A percentile compares a stretch with the other conserved stretches of the same genome.
phyloP scores from a whole-genome alignment of 306 rosid genomes.

The Oemleria cerasiformis region DNA sequence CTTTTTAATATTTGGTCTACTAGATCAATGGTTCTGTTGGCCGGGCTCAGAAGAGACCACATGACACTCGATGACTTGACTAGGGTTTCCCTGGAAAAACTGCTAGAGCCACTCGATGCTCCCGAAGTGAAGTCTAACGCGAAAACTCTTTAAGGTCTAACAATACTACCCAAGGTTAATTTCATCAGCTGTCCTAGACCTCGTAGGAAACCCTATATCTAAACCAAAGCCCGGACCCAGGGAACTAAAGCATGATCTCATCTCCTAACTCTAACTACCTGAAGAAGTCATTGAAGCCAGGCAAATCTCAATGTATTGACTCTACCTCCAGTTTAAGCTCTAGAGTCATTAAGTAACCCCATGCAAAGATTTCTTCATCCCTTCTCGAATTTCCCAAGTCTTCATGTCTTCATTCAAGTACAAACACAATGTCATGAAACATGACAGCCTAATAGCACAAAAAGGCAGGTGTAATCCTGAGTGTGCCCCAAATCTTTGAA shows the following conservation, averaged over 20 bases:
- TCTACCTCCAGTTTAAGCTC: background rate
- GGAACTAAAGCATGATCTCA: background rate
- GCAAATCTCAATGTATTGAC: background rate
- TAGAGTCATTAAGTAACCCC: background rate
- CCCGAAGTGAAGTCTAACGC: background rate
- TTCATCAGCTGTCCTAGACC: background rate
- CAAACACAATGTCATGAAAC: conserved; percentile 1
- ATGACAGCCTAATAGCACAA: background rate
- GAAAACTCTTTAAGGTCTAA: background rate
- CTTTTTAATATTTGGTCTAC: no score
- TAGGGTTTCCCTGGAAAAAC: background rate
- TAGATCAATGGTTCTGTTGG: no score
- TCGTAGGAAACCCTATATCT: background rate
- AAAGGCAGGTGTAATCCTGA: background rate
- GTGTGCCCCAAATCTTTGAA: background rate
- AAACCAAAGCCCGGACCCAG: background rate
- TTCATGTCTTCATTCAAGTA: background rate
- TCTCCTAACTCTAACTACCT: background rate
- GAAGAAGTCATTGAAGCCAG: background rate
- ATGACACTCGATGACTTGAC: background rate
- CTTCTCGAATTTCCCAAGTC: background rate
- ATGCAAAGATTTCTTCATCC: background rate
- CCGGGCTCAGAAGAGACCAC: background rate
- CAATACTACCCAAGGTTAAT: background rate
- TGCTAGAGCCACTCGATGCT: background rate